phyloP scores from a whole-genome alignment of 345 rosid genomes.

The Leavenworthia alabamica region DNA sequence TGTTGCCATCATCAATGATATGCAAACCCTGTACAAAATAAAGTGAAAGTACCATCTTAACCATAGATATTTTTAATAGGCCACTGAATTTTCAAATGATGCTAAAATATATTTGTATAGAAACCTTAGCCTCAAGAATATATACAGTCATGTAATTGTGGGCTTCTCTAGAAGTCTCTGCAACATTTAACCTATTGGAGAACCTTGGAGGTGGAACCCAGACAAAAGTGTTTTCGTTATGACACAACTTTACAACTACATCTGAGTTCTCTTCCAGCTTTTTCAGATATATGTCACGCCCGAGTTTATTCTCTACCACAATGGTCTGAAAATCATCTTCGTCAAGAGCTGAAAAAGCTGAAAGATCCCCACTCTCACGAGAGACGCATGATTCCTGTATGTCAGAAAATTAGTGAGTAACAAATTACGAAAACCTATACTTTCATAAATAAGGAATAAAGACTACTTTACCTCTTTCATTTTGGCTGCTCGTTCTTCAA shows the following conservation, averaged over 20 bases:
- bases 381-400: constrained; percentile 52
- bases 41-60: no score
- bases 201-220: no score
- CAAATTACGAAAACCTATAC: background rate
- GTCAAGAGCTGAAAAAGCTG: no score
- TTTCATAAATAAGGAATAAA: constrained; percentile 1
- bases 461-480: constrained; percentile 55
- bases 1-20: constrained; percentile 76
- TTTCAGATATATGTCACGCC: no score
- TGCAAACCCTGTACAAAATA: constrained; percentile 64
- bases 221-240: no score
- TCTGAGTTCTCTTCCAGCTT: no score
- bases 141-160: constrained; percentile 63
- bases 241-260: no score
- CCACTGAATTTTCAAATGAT: background rate
- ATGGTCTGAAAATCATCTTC: no score
- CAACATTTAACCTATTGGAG: constrained; percentile 71
- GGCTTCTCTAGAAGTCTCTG: constrained; percentile 73
- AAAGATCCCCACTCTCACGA: no score
- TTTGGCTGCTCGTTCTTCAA: no score
- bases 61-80: background rate
- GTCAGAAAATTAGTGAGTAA: constrained; percentile 17
- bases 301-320: no score
- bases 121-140: constrained; percentile 91
- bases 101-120: background rate